Conservation (phyloP, 345 rosid species). For the Rhodamnia rubescens region DNA sequence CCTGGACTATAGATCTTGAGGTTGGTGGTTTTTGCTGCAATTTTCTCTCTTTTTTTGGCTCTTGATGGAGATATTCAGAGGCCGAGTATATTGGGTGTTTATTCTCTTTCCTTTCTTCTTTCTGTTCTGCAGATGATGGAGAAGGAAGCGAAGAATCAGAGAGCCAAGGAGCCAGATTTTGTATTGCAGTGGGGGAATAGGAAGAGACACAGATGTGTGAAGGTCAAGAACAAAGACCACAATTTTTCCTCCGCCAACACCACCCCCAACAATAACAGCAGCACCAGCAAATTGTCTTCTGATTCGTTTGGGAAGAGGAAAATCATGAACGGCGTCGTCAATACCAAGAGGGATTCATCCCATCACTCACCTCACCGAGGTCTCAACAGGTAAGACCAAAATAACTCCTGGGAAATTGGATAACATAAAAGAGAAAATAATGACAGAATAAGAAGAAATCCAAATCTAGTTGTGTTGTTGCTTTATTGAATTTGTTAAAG, state of each 20-base stretch:
- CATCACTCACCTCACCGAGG: conserved; percentile 30
- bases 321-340: conserved; percentile 26
- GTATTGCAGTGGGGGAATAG: conserved; percentile 87
- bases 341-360: conserved; percentile 42
- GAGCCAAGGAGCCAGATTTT: conserved; percentile 60
- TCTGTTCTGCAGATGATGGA: conserved; percentile 31
- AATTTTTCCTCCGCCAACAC: conserved; percentile 18
- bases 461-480: background rate
- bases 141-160: conserved; percentile 51
- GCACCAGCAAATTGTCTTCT: conserved; percentile 23
- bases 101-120: background rate
- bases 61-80: background rate
- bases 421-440: background rate
- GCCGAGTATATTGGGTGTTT: background rate
- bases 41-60: background rate
- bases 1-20: conserved; percentile 3
- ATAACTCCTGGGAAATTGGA: background rate
- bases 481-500: background rate
- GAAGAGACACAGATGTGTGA: conserved; percentile 78
- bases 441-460: background rate
- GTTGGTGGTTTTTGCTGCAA: background rate
- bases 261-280: conserved; percentile 46
- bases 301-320: conserved; percentile 51
- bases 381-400: conserved; percentile 37
- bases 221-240: conserved; percentile 59